These are phyloP conservation scores for Paratinospora sagittata DNA, from an alignment of 164 flowering plant species.

Conservation along the genomic window DNA sequence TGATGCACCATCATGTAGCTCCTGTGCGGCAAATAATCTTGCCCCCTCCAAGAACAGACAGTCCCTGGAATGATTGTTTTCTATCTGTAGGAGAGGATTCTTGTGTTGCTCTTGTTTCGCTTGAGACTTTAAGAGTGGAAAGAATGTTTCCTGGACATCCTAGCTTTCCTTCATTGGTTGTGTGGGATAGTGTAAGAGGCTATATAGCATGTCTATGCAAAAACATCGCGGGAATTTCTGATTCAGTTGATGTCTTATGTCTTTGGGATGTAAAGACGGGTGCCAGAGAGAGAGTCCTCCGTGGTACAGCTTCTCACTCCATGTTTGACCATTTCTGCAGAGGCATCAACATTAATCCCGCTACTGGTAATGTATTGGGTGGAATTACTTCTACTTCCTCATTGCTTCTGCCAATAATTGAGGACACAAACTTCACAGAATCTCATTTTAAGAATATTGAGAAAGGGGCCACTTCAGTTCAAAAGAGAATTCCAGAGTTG, in stretches of 20 bases:
- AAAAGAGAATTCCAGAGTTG: conserved; percentile 9
- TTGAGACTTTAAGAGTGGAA: conserved; percentile 82
- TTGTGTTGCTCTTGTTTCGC: conserved; percentile 76
- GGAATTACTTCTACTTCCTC: conserved; percentile 69
- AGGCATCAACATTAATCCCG: conserved; percentile 35
- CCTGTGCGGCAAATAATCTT: conserved; percentile 86
- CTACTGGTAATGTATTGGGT: conserved; percentile 34
- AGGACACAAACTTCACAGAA: conserved; percentile 35
- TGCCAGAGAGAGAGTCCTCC: conserved; percentile 81
- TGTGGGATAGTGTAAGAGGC: conserved; percentile 90
- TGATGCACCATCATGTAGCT: conserved; percentile 90
- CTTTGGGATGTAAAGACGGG: conserved; percentile 98
- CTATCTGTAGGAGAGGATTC: conserved; percentile 86
- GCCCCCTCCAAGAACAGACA: conserved; percentile 49
- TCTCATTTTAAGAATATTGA: conserved; percentile 24
- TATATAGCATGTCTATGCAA: conserved; percentile 78
- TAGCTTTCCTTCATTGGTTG: conserved; percentile 63
- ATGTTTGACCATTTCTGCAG: conserved; percentile 84
- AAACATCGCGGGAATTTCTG: conserved; percentile 35
- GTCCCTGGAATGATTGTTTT: conserved; percentile 93
- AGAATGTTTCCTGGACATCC: conserved; percentile 96
- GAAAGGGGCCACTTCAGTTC: conserved; percentile 23
- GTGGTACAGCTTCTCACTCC: conserved; percentile 83
- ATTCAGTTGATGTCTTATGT: conserved; percentile 49
- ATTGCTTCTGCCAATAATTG: conserved; percentile 44